A percentile compares a stretch with the other conserved stretches of the same genome.
These are phyloP conservation scores for Colletotrichum spaethianum DNA, from an alignment of 2,329 filamentous ascomycete genomes.

Conservation along the genomic window DNA sequence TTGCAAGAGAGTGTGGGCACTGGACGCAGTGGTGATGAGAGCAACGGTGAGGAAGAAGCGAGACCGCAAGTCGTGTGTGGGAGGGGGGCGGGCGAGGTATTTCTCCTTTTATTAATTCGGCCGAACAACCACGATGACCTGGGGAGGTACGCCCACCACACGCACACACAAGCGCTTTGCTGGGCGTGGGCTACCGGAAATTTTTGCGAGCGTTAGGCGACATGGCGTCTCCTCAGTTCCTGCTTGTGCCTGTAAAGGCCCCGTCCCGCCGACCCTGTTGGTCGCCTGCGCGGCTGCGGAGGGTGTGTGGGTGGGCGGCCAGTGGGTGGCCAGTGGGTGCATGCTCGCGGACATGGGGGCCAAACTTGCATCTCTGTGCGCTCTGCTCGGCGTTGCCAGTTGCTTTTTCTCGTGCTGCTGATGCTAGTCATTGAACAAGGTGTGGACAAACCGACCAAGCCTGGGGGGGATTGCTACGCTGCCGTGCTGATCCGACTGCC, in stretches of 20 bases:
- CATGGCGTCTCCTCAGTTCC: slow-evolving; percentile 30
- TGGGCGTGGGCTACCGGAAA: slow-evolving; percentile 33
- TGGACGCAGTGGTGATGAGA: slow-evolving; percentile 28
- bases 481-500: slow-evolving; percentile 6
- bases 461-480: neutral
- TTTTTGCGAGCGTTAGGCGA: slow-evolving; percentile 29
- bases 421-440: slow-evolving; percentile 1
- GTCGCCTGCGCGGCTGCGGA: slow-evolving; percentile 24
- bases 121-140: slow-evolving; percentile 16
- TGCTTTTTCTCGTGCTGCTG: slow-evolving; percentile 14
- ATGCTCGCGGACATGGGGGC: slow-evolving; percentile 27
- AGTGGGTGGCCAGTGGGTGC: slow-evolving; percentile 10
- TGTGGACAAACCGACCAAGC: neutral
- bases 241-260: slow-evolving; percentile 20
- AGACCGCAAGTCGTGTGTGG: slow-evolving; percentile 6
- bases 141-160: slow-evolving; percentile 4
- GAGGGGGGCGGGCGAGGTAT: slow-evolving; percentile 38
- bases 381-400: slow-evolving; percentile 16
- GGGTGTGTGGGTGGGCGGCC: slow-evolving; percentile 7
- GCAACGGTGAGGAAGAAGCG: slow-evolving; percentile 18
- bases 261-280: slow-evolving; percentile 14
- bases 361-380: slow-evolving; percentile 3
- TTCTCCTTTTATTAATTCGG: slow-evolving; percentile 36
- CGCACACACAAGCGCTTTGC: slow-evolving; percentile 17
- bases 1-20: slow-evolving; percentile 41